Conservation (phyloP, 768 basidiomycete genomes). For the Amanita polypyramis region DNA sequence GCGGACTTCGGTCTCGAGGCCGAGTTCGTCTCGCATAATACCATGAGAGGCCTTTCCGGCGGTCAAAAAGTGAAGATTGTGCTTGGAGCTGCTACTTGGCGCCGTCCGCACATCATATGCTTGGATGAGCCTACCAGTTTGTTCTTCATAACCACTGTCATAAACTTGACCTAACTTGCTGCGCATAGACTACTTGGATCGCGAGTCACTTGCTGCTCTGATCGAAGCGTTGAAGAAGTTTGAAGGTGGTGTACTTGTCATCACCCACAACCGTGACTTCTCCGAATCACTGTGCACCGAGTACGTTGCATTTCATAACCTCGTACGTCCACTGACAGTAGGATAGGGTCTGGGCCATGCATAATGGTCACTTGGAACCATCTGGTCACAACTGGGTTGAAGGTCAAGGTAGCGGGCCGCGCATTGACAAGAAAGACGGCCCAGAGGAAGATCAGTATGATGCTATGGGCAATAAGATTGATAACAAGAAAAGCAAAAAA, state of each 20-base stretch:
- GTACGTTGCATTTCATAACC: constrained; percentile 15
- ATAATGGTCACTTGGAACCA: constrained; percentile 90
- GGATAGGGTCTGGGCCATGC: constrained; percentile 91
- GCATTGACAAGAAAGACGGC: constrained; percentile 90
- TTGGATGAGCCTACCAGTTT: constrained; percentile 92
- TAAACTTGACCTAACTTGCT: background rate
- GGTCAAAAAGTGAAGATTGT: constrained; percentile 99
- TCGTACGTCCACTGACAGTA: background rate
- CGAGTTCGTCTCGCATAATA: constrained; percentile 98
- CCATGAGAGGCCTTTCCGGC: constrained; percentile 97
- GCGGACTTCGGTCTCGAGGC: constrained; percentile 98
- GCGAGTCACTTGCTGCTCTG: constrained; percentile 97
- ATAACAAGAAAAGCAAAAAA: constrained; percentile 80
- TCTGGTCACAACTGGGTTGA: constrained; percentile 99
- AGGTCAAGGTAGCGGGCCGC: constrained; percentile 89
- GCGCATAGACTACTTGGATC: constrained; percentile 86
- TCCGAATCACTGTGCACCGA: constrained; percentile 97
- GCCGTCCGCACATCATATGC: constrained; percentile 95
- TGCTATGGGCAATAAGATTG: constrained; percentile 98
- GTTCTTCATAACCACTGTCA: constrained; percentile 15
- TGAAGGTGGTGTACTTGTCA: constrained; percentile 96
- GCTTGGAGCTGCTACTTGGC: constrained; percentile 97
- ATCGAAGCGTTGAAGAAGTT: constrained; percentile 97
- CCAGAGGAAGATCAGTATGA: constrained; percentile 90
- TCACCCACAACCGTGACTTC: constrained; percentile 98